Conservation (phyloP, 345 rosid genomes). For the Populus alba region DNA sequence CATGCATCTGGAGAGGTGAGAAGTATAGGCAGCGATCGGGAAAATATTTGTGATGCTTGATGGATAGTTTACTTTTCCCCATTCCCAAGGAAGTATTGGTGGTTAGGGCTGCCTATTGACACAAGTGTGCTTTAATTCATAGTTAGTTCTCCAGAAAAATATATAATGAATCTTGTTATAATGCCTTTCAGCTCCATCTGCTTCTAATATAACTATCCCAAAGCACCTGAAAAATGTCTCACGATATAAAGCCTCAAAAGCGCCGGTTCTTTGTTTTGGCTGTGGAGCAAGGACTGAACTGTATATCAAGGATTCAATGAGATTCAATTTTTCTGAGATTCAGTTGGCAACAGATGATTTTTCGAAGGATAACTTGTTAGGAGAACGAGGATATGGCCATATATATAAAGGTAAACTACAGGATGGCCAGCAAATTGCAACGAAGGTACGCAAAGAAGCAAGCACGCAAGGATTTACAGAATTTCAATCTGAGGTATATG, state of each 20-base stretch:
- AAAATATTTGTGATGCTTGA: background rate
- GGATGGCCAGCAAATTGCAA: slow-evolving; percentile 55
- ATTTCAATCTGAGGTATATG: slow-evolving; percentile 53
- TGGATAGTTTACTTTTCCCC: no score
- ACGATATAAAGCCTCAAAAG: slow-evolving; percentile 28
- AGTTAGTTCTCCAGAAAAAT: background rate
- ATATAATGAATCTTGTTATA: background rate
- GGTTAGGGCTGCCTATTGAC: no score
- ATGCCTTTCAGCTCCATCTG: slow-evolving; percentile 13
- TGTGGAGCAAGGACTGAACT: slow-evolving; percentile 52
- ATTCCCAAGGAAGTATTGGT: no score
- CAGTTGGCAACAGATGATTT: slow-evolving; percentile 52
- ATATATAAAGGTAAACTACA: slow-evolving; percentile 53
- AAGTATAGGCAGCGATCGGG: background rate
- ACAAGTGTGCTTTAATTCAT: background rate
- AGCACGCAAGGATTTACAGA: slow-evolving; percentile 55
- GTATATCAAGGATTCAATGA: slow-evolving; percentile 43
- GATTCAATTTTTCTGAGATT: slow-evolving; percentile 45
- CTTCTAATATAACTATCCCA: slow-evolving; percentile 11
- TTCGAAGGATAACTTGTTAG: slow-evolving; percentile 44
- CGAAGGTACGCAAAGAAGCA: slow-evolving; percentile 57
- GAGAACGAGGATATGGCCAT: slow-evolving; percentile 63
- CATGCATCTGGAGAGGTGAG: background rate
- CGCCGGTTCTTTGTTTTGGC: slow-evolving; percentile 50
- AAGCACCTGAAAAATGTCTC: slow-evolving; percentile 16